These are phyloP conservation scores for Tricholoma sp. DNA, from an alignment of 768 basidiomycete genomes.

Conservation along the genomic window DNA sequence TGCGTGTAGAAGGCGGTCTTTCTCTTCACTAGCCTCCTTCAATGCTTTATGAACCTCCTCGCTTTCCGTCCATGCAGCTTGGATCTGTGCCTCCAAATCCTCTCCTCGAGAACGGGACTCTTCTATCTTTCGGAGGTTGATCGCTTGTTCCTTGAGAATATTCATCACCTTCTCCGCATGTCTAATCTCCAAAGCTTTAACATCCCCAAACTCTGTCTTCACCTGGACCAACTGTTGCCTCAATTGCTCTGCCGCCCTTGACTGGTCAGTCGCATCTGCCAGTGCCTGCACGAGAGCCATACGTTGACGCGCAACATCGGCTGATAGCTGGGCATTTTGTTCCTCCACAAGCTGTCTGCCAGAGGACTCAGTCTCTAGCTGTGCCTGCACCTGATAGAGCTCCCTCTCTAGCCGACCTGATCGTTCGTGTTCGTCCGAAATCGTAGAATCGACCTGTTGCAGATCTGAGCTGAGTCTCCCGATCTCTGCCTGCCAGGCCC, in stretches of 20 bases:
- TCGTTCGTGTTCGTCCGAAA: conserved; percentile 42
- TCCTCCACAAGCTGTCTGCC: conserved; percentile 60
- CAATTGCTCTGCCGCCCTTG: conserved; percentile 50
- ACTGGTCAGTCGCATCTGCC: conserved; percentile 64
- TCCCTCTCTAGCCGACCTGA: conserved; percentile 60
- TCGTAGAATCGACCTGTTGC: conserved; percentile 32
- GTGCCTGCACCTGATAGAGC: conserved; percentile 53
- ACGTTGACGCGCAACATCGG: conserved; percentile 52
- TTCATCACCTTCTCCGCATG: conserved; percentile 58
- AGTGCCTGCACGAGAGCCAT: conserved; percentile 52
- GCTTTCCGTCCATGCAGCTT: conserved; percentile 64
- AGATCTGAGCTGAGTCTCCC: conserved; percentile 44
- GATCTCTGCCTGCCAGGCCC: conserved; percentile 50
- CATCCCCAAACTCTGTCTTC: conserved; percentile 57
- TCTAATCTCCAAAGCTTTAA: conserved; percentile 60
- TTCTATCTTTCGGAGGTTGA: conserved; percentile 63
- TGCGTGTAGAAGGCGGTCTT: conserved; percentile 66
- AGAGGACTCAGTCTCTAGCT: conserved; percentile 58
- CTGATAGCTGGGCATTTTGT: conserved; percentile 51
- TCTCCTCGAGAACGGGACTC: conserved; percentile 71
- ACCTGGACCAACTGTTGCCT: conserved; percentile 61
- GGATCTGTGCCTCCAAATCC: conserved; percentile 71
- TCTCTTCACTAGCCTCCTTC: conserved; percentile 65
- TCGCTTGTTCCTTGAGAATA: conserved; percentile 74
- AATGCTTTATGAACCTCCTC: conserved; percentile 65